phyloP scores from a whole-genome alignment of 2,329 filamentous ascomycete genomes.

The Colletotrichum sp. region DNA sequence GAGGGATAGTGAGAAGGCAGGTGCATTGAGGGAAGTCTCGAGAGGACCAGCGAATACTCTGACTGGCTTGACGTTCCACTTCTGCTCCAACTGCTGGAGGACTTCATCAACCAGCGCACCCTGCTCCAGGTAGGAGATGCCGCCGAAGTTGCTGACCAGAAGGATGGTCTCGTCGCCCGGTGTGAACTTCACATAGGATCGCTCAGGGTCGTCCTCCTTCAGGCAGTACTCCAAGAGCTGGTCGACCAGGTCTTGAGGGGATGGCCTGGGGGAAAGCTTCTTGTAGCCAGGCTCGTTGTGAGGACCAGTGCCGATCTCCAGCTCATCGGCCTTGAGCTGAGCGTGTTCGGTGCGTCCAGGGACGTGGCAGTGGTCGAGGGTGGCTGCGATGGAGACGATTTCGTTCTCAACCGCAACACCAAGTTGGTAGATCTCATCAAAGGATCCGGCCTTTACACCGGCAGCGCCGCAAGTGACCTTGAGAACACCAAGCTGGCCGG shows the following conservation, averaged over 20 bases:
- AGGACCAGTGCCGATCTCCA: slow-evolving; percentile 70
- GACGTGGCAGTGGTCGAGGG: slow-evolving; percentile 66
- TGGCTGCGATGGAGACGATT: slow-evolving; percentile 63
- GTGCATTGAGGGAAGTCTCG: slow-evolving; percentile 75
- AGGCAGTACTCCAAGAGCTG: slow-evolving; percentile 66
- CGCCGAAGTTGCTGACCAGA: slow-evolving; percentile 65
- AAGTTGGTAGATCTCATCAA: slow-evolving; percentile 56
- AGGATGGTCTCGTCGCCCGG: slow-evolving; percentile 55
- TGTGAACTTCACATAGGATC: slow-evolving; percentile 54
- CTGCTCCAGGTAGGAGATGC: slow-evolving; percentile 62
- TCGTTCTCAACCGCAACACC: slow-evolving; percentile 54
- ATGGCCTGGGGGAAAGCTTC: slow-evolving; percentile 58
- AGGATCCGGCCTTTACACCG: slow-evolving; percentile 44
- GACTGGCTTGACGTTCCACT: slow-evolving; percentile 55
- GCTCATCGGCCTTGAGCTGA: slow-evolving; percentile 52
- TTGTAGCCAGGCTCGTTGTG: slow-evolving; percentile 70
- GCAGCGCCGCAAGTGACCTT: slow-evolving; percentile 62
- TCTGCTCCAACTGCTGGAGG: slow-evolving; percentile 50
- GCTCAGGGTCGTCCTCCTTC: slow-evolving; percentile 57
- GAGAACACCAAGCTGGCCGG: slow-evolving; percentile 64
- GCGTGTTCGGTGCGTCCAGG: slow-evolving; percentile 55
- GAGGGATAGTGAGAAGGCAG: slow-evolving; percentile 72
- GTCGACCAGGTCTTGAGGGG: slow-evolving; percentile 54
- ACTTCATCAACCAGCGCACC: slow-evolving; percentile 59
- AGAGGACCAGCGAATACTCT: slow-evolving; percentile 67